Conservation (phyloP, 306 rosid species). For the Erythrophleum fordii region DNA sequence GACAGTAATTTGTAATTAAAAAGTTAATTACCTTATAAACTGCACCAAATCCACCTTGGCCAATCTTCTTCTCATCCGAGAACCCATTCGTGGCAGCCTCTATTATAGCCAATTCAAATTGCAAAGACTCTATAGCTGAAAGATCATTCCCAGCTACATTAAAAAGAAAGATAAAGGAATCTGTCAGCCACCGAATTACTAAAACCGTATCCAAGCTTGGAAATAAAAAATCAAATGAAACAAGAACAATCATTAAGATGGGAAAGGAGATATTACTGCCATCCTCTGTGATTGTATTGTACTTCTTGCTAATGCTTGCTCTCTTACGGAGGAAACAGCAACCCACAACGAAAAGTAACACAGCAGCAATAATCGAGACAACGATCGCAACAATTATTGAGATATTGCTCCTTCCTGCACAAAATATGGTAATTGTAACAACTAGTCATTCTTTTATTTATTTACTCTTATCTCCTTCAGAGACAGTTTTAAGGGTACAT, state of each 20-base stretch:
- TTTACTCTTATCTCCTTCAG: no score
- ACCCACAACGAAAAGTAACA: conserved; percentile 39
- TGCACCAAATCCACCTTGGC: conserved; percentile 64
- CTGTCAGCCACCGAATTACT: neutral
- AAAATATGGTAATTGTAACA: neutral
- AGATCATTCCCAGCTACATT: conserved; percentile 29
- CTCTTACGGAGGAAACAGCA: conserved; percentile 46
- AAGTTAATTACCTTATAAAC: conserved; percentile 54
- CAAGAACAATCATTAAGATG: neutral
- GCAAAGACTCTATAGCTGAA: conserved; percentile 41
- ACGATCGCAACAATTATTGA: conserved; percentile 37
- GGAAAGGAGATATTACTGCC: conserved; percentile 40
- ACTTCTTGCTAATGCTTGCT: conserved; percentile 40
- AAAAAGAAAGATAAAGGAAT: neutral
- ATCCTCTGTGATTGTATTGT: conserved; percentile 16
- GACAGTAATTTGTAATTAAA: neutral
- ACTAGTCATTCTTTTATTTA: no score
- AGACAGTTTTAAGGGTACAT: no score
- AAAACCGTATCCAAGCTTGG: neutral
- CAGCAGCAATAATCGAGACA: conserved; percentile 41
- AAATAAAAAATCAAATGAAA: conserved; percentile 1
- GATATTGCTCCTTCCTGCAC: conserved; percentile 43
- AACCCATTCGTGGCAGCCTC: conserved; percentile 55
- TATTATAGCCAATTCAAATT: conserved; percentile 47
- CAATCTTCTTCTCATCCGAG: conserved; percentile 50